Evolutionary conservation across 2,329 filamentous ascomycete genomes (phyloP), one percentile per base, ranked within the genome.

Genomic region (Pseudogymnoascus sp.): DNA sequence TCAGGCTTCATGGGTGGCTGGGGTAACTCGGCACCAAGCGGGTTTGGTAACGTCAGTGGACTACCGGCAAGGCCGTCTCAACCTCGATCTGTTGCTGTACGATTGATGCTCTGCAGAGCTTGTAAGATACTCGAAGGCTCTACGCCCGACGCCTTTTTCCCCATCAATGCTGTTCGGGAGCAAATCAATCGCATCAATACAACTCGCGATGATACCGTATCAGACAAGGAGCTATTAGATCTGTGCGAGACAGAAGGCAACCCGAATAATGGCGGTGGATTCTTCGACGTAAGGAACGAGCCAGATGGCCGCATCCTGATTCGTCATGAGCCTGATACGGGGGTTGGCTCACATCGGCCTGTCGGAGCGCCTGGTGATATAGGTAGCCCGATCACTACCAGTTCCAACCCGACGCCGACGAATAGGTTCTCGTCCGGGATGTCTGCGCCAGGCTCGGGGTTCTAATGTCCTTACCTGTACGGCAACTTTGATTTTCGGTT

Each of bases 161-260:
- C 88, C 63, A 81, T 95, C 21, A 79, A 83, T 27, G 76, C 80
- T 17, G 81, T 90, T 58, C 79, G 92, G 67, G 82, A 87, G 8
- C 81, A 84, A 61, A 80, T 90, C 31, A 85, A 86, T 61, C 77
- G 78, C 35, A 76, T 82, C n/a, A 80, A 80, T 61, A 83, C 87
- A 63, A 74, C 80, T 27, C 72, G 78, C 27, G 68, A 74, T 13
- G 73, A 75, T 5, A 69, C 73, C 2, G 68, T 84, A 79, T 73
- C 79, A 66, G 74, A 85, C 79, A 70, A 81, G 27, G 92, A 97
- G 69, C 81, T 97, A 68, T 80, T 93, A 39, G 86, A 90, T 63
- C 89, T 67, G 63, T 94, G 90, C 73, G 93, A 97, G 69, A 96
- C 93, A 0, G 91, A 96, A 72, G 94, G 94, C 63, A 95, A 89